Evolutionary conservation across 306 rosid species (phyloP).

Genomic region (Elaeagnus macrophylla): DNA sequence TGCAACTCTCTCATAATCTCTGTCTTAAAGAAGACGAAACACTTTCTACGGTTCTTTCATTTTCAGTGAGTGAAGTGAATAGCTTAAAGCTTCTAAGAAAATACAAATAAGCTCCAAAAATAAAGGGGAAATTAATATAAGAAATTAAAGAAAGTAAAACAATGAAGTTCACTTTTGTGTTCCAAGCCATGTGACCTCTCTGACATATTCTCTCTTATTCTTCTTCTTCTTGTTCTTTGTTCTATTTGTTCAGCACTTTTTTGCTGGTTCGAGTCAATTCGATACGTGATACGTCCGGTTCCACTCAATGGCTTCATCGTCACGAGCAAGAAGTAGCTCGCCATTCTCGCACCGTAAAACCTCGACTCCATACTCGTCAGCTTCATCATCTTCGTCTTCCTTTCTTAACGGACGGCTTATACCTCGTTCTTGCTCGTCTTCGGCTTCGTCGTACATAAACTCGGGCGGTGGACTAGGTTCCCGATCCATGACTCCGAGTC

Average conservation of each 20-base stretch:
- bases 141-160: conserved; percentile 24
- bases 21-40: conserved; percentile 85
- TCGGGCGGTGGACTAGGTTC: conserved; percentile 49
- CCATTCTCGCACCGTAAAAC: conserved; percentile 85
- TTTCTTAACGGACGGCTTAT: conserved; percentile 56
- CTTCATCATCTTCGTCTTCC: conserved; percentile 59
- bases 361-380: conserved; percentile 64
- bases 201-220: conserved; percentile 53
- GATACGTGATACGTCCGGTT: conserved; percentile 19
- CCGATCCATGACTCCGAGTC: conserved; percentile 81
- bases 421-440: conserved; percentile 73
- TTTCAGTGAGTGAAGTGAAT: conserved; percentile 11
- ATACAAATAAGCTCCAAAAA: background rate
- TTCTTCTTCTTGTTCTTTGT: background rate
- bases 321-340: conserved; percentile 87
- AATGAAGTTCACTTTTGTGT: conserved; percentile 44
- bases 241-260: conserved; percentile 2
- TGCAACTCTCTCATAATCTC: conserved; percentile 21
- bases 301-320: conserved; percentile 80
- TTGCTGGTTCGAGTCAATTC: conserved; percentile 34
- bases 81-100: conserved; percentile 22
- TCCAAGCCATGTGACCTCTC: conserved; percentile 69
- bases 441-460: conserved; percentile 67
- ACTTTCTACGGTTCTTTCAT: conserved; percentile 10
- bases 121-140: conserved; percentile 9